Percentiles rank a stretch among this genome's conserved stretches.
Conservation (phyloP, 2,329 filamentous ascomycete genomes). For the Sporothrix pseudoabietina region DNA sequence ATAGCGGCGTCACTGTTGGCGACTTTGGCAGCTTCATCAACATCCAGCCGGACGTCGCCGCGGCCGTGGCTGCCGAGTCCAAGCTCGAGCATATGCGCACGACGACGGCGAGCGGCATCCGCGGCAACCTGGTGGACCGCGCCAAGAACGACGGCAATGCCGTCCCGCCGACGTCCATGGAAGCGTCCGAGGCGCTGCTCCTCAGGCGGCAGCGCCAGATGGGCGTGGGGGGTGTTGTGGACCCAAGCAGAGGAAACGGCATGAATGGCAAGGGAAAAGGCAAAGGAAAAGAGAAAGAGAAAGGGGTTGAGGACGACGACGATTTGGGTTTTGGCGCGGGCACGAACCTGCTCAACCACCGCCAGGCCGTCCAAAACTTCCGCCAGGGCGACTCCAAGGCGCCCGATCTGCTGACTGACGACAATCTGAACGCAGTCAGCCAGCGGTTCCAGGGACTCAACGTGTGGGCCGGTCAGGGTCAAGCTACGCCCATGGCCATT, state of each 20-base stretch:
- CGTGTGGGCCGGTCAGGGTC: conserved; percentile 31
- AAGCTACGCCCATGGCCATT: too few species aligned
- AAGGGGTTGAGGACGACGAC: background rate
- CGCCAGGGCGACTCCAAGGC: conserved; percentile 34
- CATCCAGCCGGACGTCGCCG: conserved; percentile 31
- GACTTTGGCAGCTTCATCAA: conserved; percentile 34
- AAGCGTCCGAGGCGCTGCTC: conserved; percentile 1
- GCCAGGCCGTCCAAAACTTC: conserved; percentile 31
- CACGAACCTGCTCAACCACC: background rate
- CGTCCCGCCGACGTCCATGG: background rate
- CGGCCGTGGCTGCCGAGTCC: background rate
- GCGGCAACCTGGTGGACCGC: background rate
- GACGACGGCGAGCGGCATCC: conserved; percentile 1
- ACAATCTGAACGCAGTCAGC: background rate
- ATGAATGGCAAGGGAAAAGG: background rate
- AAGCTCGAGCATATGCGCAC: conserved; percentile 7
- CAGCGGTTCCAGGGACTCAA: conserved; percentile 6
- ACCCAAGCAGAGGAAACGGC: background rate
- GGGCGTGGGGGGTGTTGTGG: background rate
- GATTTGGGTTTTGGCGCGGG: background rate
- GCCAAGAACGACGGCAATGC: background rate
- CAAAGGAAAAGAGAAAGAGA: background rate
- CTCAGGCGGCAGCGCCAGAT: conserved; percentile 1
- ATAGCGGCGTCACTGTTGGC: conserved; percentile 27
- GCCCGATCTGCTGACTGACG: conserved; percentile 35